These are phyloP conservation scores for Aspergillus luchuensis DNA, from an alignment of 2,329 filamentous ascomycete species.

Conservation along the genomic window DNA sequence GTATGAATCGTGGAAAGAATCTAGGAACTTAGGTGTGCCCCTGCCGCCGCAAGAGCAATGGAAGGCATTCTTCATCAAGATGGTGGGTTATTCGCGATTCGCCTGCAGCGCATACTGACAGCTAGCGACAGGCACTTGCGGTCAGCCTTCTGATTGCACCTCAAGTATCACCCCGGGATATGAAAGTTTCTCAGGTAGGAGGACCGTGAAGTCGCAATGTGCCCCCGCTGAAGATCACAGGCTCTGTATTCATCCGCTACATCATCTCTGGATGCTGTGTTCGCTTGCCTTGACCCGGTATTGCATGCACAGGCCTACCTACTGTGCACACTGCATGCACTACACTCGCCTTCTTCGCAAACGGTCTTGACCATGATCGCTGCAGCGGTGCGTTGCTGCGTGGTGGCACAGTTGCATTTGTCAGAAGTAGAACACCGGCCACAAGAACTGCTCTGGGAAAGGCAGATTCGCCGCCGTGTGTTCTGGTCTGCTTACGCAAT, in stretches of 20 bases:
- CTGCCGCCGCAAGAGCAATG: not conserved
- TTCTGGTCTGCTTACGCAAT: slow-evolving; percentile 10
- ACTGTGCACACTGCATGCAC: slow-evolving; percentile 7
- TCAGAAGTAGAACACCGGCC: not conserved
- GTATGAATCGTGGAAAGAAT: not conserved
- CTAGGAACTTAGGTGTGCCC: not conserved
- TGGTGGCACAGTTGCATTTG: slow-evolving; percentile 4
- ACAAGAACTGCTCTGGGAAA: not conserved
- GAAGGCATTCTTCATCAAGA: slow-evolving; percentile 7
- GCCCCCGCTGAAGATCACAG: not conserved
- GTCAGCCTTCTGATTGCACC: slow-evolving; percentile 6
- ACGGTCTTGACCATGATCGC: slow-evolving; percentile 7
- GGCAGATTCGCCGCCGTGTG: slow-evolving; percentile 3
- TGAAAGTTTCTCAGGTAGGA: slow-evolving; percentile 3
- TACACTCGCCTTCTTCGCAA: slow-evolving; percentile 5
- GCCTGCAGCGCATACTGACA: not conserved
- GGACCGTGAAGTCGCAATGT: too few relatives aligned
- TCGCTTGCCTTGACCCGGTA: slow-evolving; percentile 4
- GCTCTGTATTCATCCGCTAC: not conserved
- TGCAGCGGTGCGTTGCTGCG: slow-evolving; percentile 7
- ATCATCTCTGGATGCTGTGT: not conserved
- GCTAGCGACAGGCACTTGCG: not conserved
- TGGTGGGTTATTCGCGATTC: not conserved
- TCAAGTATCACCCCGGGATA: not conserved
- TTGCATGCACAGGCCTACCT: slow-evolving; percentile 5